These are phyloP conservation scores for Alternaria sp. DNA, from an alignment of 2,329 filamentous ascomycete species.

Conservation along the genomic window DNA sequence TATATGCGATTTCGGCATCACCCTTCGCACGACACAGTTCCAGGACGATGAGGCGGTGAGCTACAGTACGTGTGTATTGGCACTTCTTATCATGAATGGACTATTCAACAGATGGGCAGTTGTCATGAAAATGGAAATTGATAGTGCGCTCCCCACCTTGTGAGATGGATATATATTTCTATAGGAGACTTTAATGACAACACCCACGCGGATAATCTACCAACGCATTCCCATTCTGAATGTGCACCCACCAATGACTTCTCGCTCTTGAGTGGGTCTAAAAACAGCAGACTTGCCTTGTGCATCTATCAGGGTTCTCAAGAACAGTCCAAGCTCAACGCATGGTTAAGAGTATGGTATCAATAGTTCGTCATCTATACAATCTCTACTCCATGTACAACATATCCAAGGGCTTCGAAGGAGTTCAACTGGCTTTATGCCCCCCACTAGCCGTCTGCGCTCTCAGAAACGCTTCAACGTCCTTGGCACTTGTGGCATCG, in stretches of 20 bases:
- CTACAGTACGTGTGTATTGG: background rate
- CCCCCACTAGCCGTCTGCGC: constrained; percentile 22
- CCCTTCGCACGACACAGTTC: background rate
- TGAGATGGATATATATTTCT: background rate
- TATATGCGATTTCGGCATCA: background rate
- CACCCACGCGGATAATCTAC: background rate
- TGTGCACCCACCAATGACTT: background rate
- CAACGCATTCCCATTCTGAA: background rate
- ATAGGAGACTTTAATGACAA: background rate
- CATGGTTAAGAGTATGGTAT: background rate
- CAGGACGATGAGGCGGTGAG: background rate
- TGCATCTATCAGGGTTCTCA: background rate
- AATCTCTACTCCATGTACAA: background rate
- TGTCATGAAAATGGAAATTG: background rate
- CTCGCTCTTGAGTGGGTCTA: background rate
- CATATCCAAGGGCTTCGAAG: background rate
- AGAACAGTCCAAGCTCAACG: background rate
- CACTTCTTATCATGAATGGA: background rate
- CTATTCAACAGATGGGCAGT: too few relatives aligned
- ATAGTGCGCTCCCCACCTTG: background rate
- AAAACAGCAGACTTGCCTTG: background rate
- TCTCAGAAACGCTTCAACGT: constrained; percentile 44
- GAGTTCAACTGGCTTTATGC: background rate
- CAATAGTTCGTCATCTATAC: background rate
- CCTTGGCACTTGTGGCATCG: constrained; percentile 33